Conservation (phyloP, 345 rosid species). For the Arabidopsis arenosa region DNA sequence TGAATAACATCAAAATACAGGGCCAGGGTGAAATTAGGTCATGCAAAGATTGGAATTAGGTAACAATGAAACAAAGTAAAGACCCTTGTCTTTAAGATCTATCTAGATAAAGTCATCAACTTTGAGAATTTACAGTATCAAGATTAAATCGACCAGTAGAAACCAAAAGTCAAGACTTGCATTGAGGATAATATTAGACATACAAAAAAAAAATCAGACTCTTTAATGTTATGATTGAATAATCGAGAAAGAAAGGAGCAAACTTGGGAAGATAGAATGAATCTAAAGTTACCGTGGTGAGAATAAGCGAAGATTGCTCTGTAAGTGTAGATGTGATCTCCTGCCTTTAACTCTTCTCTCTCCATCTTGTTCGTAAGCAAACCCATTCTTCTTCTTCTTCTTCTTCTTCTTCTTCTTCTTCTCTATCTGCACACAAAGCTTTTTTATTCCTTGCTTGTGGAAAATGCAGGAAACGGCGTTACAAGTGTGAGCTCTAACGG, state of each 20-base stretch:
- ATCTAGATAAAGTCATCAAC: constrained; percentile 26
- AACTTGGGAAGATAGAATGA: constrained; percentile 27
- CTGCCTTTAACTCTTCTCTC: constrained; percentile 74
- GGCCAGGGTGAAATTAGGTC: constrained; percentile 1
- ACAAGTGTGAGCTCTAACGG: constrained; percentile 38
- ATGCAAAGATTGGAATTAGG: constrained; percentile 10
- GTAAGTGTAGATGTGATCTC: constrained; percentile 97
- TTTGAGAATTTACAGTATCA: constrained; percentile 14
- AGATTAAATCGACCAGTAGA: not conserved
- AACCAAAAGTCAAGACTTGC: not conserved
- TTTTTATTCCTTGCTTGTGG: constrained; percentile 8
- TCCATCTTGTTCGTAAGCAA: constrained; percentile 79
- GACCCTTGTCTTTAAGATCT: constrained; percentile 26
- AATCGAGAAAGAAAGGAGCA: constrained; percentile 8
- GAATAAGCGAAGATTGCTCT: constrained; percentile 94
- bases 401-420: constrained; percentile 6
- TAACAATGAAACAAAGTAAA: constrained; percentile 5
- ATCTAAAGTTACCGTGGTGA: constrained; percentile 72
- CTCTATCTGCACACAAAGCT: constrained; percentile 22
- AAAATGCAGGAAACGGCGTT: constrained; percentile 33
- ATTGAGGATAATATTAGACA: not conserved
- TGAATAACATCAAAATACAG: not conserved
- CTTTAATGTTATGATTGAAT: not conserved
- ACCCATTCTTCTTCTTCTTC: constrained; percentile 62
- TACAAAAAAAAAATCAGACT: not conserved